Evolutionary conservation across 2,329 filamentous ascomycete genomes (phyloP).

Genomic region (Pseudocercospora fuligena): DNA sequence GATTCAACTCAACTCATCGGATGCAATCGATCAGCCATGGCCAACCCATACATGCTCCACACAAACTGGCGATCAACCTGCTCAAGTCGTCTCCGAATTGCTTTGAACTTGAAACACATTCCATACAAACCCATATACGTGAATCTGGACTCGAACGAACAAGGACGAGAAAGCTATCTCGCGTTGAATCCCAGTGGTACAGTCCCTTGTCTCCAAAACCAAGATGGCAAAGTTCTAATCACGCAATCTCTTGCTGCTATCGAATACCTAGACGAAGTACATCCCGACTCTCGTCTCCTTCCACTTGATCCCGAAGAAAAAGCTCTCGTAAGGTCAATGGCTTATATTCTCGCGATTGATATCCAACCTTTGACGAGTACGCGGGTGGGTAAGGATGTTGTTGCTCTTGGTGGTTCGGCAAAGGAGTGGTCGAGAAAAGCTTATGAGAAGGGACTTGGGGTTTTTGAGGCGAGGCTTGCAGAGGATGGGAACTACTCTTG

Average conservation of each 20-base stretch:
- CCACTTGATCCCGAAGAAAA: not conserved
- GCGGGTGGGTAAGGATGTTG: not conserved
- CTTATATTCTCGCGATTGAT: not conserved
- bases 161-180: not conserved
- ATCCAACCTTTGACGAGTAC: constrained; percentile 1
- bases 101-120: not conserved
- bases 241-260: not conserved
- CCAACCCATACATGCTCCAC: not conserved
- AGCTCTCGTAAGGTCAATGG: not conserved
- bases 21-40: no score
- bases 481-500: not conserved
- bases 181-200: not conserved
- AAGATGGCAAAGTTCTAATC: not conserved
- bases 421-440: not conserved
- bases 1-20: no score
- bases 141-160: not conserved
- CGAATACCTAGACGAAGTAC: constrained; percentile 3
- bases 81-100: not conserved
- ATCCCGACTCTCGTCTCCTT: not conserved
- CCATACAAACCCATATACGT: not conserved
- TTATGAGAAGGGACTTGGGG: not conserved
- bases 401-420: not conserved
- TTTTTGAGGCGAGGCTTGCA: not conserved
- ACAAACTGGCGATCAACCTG: constrained; percentile 3
- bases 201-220: not conserved